A percentile compares a stretch with the other conserved stretches of the same genome.
phyloP scores from a whole-genome alignment of 2,329 filamentous ascomycete species.

The Pseudofabraea citricarpa region DNA sequence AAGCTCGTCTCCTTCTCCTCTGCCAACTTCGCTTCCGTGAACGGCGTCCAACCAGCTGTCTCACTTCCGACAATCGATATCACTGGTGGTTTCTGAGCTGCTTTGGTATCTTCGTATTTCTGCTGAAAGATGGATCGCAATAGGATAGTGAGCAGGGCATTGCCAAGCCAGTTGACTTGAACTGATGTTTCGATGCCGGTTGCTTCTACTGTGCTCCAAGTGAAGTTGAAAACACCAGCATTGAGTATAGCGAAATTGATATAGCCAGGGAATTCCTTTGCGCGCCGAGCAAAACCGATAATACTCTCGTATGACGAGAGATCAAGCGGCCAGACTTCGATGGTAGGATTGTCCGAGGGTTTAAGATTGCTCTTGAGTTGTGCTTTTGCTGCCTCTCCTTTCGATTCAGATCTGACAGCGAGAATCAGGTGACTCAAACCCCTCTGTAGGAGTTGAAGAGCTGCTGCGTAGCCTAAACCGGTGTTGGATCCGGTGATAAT shows the following conservation, averaged over 20 bases:
- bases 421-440: slow-evolving; percentile 40
- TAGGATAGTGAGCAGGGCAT: slow-evolving; percentile 19
- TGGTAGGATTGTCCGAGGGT: slow-evolving; percentile 28
- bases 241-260: slow-evolving; percentile 43
- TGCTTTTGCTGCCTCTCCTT: slow-evolving; percentile 37
- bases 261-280: slow-evolving; percentile 27
- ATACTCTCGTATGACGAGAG: slow-evolving; percentile 42
- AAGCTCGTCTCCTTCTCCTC: slow-evolving; percentile 21
- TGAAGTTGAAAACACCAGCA: slow-evolving; percentile 28
- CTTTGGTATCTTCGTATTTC: no score
- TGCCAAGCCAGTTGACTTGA: slow-evolving; percentile 30
- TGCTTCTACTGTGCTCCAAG: slow-evolving; percentile 11
- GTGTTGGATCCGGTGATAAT: slow-evolving; percentile 44
- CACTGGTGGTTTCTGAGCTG: slow-evolving; percentile 1
- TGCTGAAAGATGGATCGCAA: slow-evolving; percentile 25
- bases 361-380: slow-evolving; percentile 26
- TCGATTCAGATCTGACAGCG: slow-evolving; percentile 37
- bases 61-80: slow-evolving; percentile 9
- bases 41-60: slow-evolving; percentile 10
- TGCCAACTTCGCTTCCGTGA: slow-evolving; percentile 24
- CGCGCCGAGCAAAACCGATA: slow-evolving; percentile 32
- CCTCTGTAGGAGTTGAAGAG: slow-evolving; percentile 34
- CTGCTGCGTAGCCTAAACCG: slow-evolving; percentile 40
- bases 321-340: slow-evolving; percentile 47
- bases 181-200: slow-evolving; percentile 35